Conservation (phyloP, 2,329 filamentous ascomycete species). For the Incumbomyces delicatus region DNA sequence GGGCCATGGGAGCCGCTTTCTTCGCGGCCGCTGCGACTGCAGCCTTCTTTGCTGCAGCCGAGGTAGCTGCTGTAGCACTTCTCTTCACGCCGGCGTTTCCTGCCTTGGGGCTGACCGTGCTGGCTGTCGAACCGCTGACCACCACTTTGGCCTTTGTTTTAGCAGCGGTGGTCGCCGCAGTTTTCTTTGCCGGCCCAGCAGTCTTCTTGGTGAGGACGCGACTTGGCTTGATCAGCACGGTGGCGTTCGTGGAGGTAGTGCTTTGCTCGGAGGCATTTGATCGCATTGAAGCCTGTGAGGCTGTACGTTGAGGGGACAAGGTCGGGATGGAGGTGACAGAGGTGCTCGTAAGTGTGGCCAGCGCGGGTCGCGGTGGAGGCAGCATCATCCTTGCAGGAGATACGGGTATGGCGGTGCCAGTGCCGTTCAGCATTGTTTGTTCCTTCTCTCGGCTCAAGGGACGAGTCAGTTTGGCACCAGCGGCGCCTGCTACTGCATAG, state of each 20-base stretch:
- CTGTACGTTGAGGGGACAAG: constrained; percentile 14
- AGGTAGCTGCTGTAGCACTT: constrained; percentile 5
- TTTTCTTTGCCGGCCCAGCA: background rate
- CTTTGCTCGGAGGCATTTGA: constrained; percentile 14
- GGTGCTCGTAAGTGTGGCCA: constrained; percentile 1
- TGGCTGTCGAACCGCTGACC: constrained; percentile 3
- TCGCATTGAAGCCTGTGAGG: constrained; percentile 16
- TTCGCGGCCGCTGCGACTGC: constrained; percentile 4
- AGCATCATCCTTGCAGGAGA: constrained; percentile 16
- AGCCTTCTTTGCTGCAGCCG: constrained; percentile 7
- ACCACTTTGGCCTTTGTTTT: constrained; percentile 3
- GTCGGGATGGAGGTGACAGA: constrained; percentile 1
- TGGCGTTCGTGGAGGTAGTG: constrained; percentile 12
- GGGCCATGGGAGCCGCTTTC: constrained; percentile 3
- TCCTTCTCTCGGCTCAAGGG: constrained; percentile 19
- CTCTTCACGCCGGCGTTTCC: background rate
- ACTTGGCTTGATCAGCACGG: constrained; percentile 16
- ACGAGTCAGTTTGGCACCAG: constrained; percentile 13
- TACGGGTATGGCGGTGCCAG: background rate
- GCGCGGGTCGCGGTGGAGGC: constrained; percentile 16
- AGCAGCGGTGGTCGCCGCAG: constrained; percentile 1
- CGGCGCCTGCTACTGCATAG: constrained; percentile 10
- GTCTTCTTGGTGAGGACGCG: constrained; percentile 6
- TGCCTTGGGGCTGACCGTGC: constrained; percentile 1
- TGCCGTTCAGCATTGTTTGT: background rate